These are phyloP conservation scores for Asterella californica DNA, from an alignment of 225 moss, liverwort and hornwort genomes.

Conservation along the genomic window DNA sequence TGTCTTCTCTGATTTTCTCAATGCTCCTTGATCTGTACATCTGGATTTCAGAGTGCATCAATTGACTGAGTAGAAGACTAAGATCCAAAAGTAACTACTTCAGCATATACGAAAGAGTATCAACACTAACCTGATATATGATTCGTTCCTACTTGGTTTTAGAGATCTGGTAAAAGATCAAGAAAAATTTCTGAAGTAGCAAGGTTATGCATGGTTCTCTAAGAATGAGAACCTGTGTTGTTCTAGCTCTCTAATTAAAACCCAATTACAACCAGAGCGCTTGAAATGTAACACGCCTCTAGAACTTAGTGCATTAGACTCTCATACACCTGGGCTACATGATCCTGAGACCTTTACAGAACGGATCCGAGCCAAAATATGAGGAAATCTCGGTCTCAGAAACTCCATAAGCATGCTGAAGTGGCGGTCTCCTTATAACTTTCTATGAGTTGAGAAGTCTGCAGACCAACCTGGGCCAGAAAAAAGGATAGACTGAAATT, in stretches of 20 bases:
- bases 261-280: no score
- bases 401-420: not conserved
- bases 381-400: not conserved
- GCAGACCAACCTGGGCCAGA: no score
- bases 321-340: no score
- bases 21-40: slow-evolving; percentile 50
- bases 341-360: not conserved
- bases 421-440: not conserved
- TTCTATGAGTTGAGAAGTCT: not conserved
- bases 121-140: not conserved
- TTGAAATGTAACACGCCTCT: no score
- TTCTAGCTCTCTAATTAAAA: not conserved
- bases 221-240: not conserved
- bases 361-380: not conserved
- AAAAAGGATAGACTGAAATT: not conserved
- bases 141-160: not conserved
- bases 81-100: not conserved
- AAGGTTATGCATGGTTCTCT: not conserved
- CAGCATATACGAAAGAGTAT: not conserved
- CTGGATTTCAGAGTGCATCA: slow-evolving; percentile 38
- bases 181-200: not conserved
- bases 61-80: not conserved
- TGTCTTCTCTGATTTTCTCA: slow-evolving; percentile 42
- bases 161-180: no score
- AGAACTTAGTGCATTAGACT: no score